Conservation (phyloP, 1,284 basidiomycete species). For the Ceratobasidium papillatum region DNA sequence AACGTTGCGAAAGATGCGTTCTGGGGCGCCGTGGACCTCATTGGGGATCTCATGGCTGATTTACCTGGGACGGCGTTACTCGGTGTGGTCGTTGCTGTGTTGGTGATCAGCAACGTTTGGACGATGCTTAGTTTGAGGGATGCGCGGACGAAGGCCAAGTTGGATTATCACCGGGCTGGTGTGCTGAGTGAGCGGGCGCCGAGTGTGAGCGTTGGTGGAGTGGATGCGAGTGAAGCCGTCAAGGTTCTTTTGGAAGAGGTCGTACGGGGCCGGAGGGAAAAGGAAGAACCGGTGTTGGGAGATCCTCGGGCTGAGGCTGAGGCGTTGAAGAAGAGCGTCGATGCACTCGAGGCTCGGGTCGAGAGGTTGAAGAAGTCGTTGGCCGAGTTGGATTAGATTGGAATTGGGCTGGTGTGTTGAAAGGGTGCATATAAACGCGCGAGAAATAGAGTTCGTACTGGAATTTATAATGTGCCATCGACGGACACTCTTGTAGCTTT, state of each 20-base stretch:
- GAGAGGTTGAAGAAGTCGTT: slow-evolving; percentile 55
- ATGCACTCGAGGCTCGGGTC: slow-evolving; percentile 65
- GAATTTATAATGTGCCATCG: slow-evolving; percentile 18
- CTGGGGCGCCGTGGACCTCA: slow-evolving; percentile 72
- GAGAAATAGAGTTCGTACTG: background rate
- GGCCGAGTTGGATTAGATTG: slow-evolving; percentile 22
- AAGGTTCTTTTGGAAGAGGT: slow-evolving; percentile 75
- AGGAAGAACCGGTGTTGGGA: slow-evolving; percentile 46
- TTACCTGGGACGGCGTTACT: slow-evolving; percentile 73
- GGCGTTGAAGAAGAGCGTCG: slow-evolving; percentile 62
- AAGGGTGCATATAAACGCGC: slow-evolving; percentile 7
- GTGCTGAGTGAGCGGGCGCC: slow-evolving; percentile 58
- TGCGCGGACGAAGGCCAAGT: slow-evolving; percentile 28
- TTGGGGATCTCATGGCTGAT: slow-evolving; percentile 69
- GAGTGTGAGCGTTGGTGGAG: slow-evolving; percentile 59
- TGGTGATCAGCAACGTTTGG: slow-evolving; percentile 81
- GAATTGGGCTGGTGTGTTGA: background rate
- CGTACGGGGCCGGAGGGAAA: slow-evolving; percentile 56
- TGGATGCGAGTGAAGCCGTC: slow-evolving; percentile 69
- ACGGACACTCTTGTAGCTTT: slow-evolving; percentile 7
- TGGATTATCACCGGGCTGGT: slow-evolving; percentile 22
- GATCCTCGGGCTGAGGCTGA: slow-evolving; percentile 61
- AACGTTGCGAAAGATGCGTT: slow-evolving; percentile 74
- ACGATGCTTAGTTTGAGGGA: slow-evolving; percentile 57
- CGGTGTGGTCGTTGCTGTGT: slow-evolving; percentile 70